Conservation (phyloP, 2,329 filamentous ascomycete species). For the Phaeomoniella chlamydospora region DNA sequence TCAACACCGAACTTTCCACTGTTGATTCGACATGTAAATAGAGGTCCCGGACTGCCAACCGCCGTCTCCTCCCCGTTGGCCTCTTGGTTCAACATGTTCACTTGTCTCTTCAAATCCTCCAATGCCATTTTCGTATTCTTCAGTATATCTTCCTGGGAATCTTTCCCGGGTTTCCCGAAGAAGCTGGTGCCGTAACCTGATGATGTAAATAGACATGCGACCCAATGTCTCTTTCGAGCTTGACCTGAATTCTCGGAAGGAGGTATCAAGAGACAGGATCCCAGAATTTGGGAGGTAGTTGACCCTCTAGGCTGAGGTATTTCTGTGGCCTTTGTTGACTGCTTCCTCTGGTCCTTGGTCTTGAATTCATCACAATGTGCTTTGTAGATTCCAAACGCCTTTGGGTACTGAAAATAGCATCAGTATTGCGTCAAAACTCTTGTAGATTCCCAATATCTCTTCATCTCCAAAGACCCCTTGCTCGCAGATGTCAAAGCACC, state of each 20-base stretch:
- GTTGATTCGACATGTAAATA: slow-evolving; percentile 42
- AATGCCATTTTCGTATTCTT: slow-evolving; percentile 34
- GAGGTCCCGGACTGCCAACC: slow-evolving; percentile 13
- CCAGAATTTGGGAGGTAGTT: too few species aligned
- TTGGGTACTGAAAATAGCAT: slow-evolving; percentile 27
- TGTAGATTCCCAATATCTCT: too few species aligned
- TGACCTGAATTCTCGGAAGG: slow-evolving; percentile 17
- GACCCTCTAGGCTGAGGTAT: too few species aligned
- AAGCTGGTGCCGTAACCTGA: slow-evolving; percentile 29
- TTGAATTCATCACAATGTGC: slow-evolving; percentile 37
- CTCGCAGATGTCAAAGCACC: neutral
- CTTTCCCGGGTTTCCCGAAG: slow-evolving; percentile 12
- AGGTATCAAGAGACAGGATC: slow-evolving; percentile 39
- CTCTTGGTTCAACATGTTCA: slow-evolving; percentile 16
- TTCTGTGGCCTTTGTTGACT: too few species aligned
- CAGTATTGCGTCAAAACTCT: too few species aligned
- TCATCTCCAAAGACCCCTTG: too few species aligned
- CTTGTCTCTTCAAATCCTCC: slow-evolving; percentile 28
- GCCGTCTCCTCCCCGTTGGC: slow-evolving; percentile 5
- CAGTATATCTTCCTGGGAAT: slow-evolving; percentile 29
- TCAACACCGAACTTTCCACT: slow-evolving; percentile 40
- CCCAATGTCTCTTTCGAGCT: slow-evolving; percentile 27
- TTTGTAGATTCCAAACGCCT: slow-evolving; percentile 32
- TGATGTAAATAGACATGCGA: slow-evolving; percentile 46
- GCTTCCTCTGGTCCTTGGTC: too few species aligned